A percentile compares a stretch with the other conserved stretches of the same genome.
Conservation (phyloP, 2,329 filamentous ascomycete genomes). For the Hypoxylon sp. region DNA sequence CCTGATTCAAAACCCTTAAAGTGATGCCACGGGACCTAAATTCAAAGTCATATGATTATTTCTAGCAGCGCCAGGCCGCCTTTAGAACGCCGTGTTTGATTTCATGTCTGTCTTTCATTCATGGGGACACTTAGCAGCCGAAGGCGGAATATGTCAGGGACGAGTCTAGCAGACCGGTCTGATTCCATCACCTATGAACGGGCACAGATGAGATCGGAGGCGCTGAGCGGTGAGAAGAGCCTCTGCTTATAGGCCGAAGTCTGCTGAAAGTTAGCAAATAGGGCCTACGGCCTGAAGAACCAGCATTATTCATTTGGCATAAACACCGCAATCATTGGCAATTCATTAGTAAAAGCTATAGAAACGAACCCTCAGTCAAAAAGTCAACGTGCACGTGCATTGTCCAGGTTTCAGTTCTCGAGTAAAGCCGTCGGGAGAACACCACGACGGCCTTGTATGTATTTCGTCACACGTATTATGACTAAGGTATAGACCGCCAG, state of each 20-base stretch:
- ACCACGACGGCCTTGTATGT: constrained; percentile 30
- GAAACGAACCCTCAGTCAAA: constrained; percentile 1
- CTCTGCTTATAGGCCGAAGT: neutral
- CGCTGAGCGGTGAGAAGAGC: constrained; percentile 31
- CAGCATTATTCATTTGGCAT: neutral
- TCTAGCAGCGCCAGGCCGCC: constrained; percentile 2
- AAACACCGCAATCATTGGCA: constrained; percentile 5
- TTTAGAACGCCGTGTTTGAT: constrained; percentile 10
- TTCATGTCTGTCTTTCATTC: constrained; percentile 15
- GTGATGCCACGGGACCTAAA: constrained; percentile 24
- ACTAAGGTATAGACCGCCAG: constrained; percentile 23
- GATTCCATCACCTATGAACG: constrained; percentile 8
- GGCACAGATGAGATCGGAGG: neutral
- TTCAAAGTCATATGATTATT: constrained; percentile 33
- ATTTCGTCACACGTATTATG: constrained; percentile 42
- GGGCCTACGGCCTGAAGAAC: neutral
- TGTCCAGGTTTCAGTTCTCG: neutral
- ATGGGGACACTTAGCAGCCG: constrained; percentile 9
- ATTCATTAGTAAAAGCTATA: constrained; percentile 20
- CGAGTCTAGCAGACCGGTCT: constrained; percentile 12
- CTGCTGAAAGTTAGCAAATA: constrained; percentile 8
- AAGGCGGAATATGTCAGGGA: constrained; percentile 15
- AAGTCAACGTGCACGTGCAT: constrained; percentile 6
- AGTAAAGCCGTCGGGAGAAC: constrained; percentile 12
- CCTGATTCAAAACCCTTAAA: constrained; percentile 13